phyloP scores from a whole-genome alignment of 345 rosid species.

The Balakata baccata region DNA sequence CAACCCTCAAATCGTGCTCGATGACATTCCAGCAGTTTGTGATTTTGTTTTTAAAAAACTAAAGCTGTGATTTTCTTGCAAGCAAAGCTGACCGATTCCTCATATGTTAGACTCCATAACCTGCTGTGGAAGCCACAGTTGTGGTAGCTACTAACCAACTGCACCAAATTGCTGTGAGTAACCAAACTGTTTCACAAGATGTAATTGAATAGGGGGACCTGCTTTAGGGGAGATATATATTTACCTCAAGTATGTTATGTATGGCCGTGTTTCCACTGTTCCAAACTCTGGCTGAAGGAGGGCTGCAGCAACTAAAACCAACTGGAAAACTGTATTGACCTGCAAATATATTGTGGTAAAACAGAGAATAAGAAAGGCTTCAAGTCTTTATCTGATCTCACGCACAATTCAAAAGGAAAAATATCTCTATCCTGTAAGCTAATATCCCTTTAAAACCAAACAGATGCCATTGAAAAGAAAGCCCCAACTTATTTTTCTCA shows the following conservation, averaged over 20 bases:
- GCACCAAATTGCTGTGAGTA: constrained; percentile 13
- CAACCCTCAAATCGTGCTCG: neutral
- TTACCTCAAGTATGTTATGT: constrained; percentile 77
- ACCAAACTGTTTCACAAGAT: neutral
- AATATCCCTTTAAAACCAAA: neutral
- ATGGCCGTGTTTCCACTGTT: constrained; percentile 54
- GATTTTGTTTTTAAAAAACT: neutral
- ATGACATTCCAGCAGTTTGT: neutral
- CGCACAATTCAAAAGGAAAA: neutral
- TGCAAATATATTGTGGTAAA: constrained; percentile 21
- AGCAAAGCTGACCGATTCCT: constrained; percentile 42
- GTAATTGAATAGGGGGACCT: neutral
- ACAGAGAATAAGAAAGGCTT: neutral
- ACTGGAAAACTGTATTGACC: constrained; percentile 94
- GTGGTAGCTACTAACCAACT: constrained; percentile 89
- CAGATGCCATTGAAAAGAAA: neutral
- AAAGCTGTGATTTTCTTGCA: constrained; percentile 35
- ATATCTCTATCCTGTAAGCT: too few relatives aligned
- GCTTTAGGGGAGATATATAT: neutral
- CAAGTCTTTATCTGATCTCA: neutral
- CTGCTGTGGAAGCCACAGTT: constrained; percentile 71
- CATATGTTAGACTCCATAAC: constrained; percentile 70
- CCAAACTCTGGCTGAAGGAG: constrained; percentile 91
- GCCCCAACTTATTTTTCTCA: neutral
- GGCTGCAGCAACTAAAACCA: constrained; percentile 81